Base-by-base conservation (phyloP, 305 asterid species). In the Fraxinus greggii region DNA sequence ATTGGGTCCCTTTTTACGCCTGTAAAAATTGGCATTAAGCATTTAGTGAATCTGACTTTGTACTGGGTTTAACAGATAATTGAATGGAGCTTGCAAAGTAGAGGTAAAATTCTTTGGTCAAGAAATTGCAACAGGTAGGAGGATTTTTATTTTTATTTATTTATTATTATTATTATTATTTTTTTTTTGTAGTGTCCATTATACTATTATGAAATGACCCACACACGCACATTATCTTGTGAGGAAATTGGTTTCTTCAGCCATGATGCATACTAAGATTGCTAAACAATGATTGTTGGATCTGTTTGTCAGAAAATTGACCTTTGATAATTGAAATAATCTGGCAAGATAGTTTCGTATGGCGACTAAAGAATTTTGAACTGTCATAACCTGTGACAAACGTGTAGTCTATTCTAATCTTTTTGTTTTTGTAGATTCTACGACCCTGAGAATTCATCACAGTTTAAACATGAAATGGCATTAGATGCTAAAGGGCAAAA, bases 1-100 rank as follows among this genome's bases (percentile, higher is more conserved):
- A 29, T 45, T 84, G 79, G 29, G 56, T 70, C 31, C 75, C 79
- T 79, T 54, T 65, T 61, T 6, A 10, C 72, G 10, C 73, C 36
- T 31, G 38, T 10, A 1, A 4, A 59, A n/a, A 51, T 70, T 75
- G 76, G 63, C 19, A 33, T 59, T 40, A 24, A 36, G 24, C 54
- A 31, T n/a, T 61, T 74, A 24, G 36, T 59, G 9, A 85, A 82
- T 81, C 89, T 87, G 84, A 90, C 63, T 72, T 70, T 76, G 76
- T 82, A 36, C 38, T 75, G 79, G 82, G 81, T 84, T 35, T 81
- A 31, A 78, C 97, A 95, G 99, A 90, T 95, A 89, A 89, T 91
- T 51, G 98, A 96, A 86, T 96, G 98, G 99, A 94, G 98, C 86
- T 89, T 96, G 92, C 99, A 96, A 82, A 96, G 91, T 88, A 98